Evolutionary conservation across 2,329 filamentous ascomycete genomes (phyloP), one percentile per base, ranked within the genome.

Genomic region (Colletotrichum gigasporum): DNA sequence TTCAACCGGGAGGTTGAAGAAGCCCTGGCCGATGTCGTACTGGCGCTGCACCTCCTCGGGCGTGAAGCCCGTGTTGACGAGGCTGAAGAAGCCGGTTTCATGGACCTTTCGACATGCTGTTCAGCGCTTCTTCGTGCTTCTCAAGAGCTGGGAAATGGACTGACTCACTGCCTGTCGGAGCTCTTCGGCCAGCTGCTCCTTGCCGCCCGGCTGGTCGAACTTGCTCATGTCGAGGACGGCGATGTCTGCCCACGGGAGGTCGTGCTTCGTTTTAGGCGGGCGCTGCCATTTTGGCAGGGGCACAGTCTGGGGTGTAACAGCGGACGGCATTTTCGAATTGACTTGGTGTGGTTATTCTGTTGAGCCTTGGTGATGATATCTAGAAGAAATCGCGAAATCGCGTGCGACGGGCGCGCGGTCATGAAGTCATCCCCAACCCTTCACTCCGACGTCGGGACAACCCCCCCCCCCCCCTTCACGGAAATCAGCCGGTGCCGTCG

Each of bases 11-110:
- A 86, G 74, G 3, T 77, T 69, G 69, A 87, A 86, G 71, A 86
- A 83, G 26, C 82, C 79, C 52, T 84, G 80, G 0, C 80, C 85
- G 3, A 87, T 78, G 39, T 83, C 83, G 66, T 86, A 87, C 63
- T 87, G 84, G 7, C 78, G 76, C 66, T 86, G 80, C 8, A 87
- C 78, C 65, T 85, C 78, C 24, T 85, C 83, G 65, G 84, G 79
- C 4, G 72, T 76, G 53, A 87, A 77, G 57, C 83, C 83, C 45
- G 83, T 86, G 71, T 86, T 85, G 30, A 81, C 83, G 7, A 86
- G 78, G 61, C 84, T 84, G 71, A 86, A 87, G 76, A 86, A 82
- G 2, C 84, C 83, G 67, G 70, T 73, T 14, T 67, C 57, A 26
- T 71, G 71, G 9, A 72, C 72, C 72, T 73, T 16, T 12, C 3